phyloP scores from a whole-genome alignment of 208 protist genomes.

The Herpetomonas tarakana region DNA sequence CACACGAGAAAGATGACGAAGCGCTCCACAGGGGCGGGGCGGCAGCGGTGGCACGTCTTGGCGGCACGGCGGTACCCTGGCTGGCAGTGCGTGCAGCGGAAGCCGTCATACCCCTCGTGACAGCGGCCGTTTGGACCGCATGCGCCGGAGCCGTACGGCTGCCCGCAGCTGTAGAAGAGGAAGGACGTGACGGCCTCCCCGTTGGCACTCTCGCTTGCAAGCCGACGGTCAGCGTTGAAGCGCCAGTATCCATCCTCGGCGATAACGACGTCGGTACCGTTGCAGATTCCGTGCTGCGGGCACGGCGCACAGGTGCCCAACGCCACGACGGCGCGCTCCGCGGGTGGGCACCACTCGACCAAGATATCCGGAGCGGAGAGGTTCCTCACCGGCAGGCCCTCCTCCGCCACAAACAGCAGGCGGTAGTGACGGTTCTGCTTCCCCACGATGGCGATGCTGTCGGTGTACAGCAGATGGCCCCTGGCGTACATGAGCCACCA shows the following conservation, averaged over 20 bases:
- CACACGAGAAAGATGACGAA: constrained; percentile 9
- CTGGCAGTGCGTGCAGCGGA: constrained; percentile 12
- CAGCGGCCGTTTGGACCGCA: constrained; percentile 10
- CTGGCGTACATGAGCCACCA: constrained; percentile 1
- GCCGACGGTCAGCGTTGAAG: not conserved
- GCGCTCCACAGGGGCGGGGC: not conserved
- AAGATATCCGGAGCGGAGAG: not conserved
- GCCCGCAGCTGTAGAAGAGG: constrained; percentile 12
- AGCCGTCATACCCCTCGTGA: constrained; percentile 10
- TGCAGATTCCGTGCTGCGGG: constrained; percentile 11
- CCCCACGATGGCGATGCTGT: constrained; percentile 7
- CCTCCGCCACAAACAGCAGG: not conserved
- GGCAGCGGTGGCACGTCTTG: constrained; percentile 6
- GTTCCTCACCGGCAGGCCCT: too few species aligned
- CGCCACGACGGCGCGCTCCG: not conserved
- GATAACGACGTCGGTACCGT: constrained; percentile 10
- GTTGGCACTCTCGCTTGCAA: not conserved
- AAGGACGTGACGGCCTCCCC: not conserved
- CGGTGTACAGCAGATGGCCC: constrained; percentile 4
- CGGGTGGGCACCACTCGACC: constrained; percentile 12
- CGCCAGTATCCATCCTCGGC: constrained; percentile 16
- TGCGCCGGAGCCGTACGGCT: constrained; percentile 8
- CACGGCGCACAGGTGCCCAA: constrained; percentile 12
- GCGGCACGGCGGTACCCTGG: constrained; percentile 4
- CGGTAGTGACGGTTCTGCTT: constrained; percentile 9